A percentile compares a stretch with the other conserved stretches of the same genome.
Conservation (phyloP, 2,329 filamentous ascomycete genomes). For the Lachnellula cervina region DNA sequence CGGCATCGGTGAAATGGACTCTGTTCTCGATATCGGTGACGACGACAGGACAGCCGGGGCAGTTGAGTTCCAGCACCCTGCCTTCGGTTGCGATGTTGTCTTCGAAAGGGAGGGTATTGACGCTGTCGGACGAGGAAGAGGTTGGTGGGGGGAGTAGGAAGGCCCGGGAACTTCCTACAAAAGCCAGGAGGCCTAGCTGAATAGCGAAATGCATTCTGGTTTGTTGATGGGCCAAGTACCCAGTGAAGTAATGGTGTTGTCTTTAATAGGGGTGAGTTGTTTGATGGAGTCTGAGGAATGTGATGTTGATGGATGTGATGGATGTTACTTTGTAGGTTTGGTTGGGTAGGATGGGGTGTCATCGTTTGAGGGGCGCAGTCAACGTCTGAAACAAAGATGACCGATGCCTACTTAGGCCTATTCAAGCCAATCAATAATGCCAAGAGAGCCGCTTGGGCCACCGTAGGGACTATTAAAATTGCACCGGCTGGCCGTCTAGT, state of each 20-base stretch:
- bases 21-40: conserved; percentile 28
- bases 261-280: not conserved
- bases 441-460: too few species aligned
- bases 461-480: too few species aligned
- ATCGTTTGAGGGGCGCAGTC: conserved; percentile 1
- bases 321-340: too few species aligned
- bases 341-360: conserved; percentile 2
- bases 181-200: conserved; percentile 15
- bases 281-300: not conserved
- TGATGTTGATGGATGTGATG: not conserved
- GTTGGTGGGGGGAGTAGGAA: conserved; percentile 52
- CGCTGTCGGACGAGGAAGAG: conserved; percentile 37
- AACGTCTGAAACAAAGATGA: too few species aligned
- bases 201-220: conserved; percentile 23
- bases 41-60: conserved; percentile 47
- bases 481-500: too few species aligned
- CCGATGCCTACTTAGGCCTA: too few species aligned
- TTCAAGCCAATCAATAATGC: too few species aligned
- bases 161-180: conserved; percentile 33
- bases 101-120: conserved; percentile 38
- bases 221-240: conserved; percentile 1
- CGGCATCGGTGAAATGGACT: conserved; percentile 19
- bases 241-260: conserved; percentile 1
- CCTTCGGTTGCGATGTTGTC: conserved; percentile 34
- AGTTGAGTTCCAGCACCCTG: conserved; percentile 46